These are phyloP conservation scores for Colletotrichum euphorbiae DNA, from an alignment of 2,329 filamentous ascomycete species.

Conservation along the genomic window DNA sequence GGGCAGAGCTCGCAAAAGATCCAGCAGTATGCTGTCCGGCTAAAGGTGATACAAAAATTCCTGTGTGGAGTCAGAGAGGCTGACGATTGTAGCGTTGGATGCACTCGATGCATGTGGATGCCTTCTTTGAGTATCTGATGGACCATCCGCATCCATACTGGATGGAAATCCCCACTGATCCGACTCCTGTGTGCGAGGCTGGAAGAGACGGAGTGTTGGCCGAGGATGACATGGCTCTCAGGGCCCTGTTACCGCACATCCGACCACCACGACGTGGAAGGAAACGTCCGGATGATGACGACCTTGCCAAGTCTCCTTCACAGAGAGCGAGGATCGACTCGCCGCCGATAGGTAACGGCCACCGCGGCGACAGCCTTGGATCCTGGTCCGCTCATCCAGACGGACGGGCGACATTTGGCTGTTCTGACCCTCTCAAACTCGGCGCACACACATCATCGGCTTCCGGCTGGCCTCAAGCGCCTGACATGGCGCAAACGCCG, in stretches of 20 bases:
- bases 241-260: conserved; percentile 84
- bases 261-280: conserved; percentile 71
- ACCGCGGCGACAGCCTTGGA: conserved; percentile 54
- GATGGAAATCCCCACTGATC: conserved; percentile 75
- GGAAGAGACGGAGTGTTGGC: conserved; percentile 84
- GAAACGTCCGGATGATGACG: conserved; percentile 73
- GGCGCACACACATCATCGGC: conserved; percentile 48
- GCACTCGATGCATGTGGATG: conserved; percentile 94
- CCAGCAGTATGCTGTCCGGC: conserved; percentile 90
- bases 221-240: conserved; percentile 89
- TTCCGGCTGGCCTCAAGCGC: conserved; percentile 57
- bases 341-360: conserved; percentile 19
- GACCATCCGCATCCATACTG: conserved; percentile 84
- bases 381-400: conserved; percentile 62
- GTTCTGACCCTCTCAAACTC: conserved; percentile 52
- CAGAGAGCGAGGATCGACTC: conserved; percentile 65
- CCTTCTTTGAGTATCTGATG: conserved; percentile 91
- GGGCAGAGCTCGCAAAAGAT: conserved; percentile 93
- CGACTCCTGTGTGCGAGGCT: conserved; percentile 71
- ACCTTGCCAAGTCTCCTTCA: conserved; percentile 59
- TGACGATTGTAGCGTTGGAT: conserved; percentile 79
- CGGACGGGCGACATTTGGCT: conserved; percentile 48
- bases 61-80: background rate
- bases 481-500: conserved; percentile 69
- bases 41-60: conserved; percentile 72